Conservation (phyloP, 352 stramenopile genomes). For the Phytopythium aichiense region DNA sequence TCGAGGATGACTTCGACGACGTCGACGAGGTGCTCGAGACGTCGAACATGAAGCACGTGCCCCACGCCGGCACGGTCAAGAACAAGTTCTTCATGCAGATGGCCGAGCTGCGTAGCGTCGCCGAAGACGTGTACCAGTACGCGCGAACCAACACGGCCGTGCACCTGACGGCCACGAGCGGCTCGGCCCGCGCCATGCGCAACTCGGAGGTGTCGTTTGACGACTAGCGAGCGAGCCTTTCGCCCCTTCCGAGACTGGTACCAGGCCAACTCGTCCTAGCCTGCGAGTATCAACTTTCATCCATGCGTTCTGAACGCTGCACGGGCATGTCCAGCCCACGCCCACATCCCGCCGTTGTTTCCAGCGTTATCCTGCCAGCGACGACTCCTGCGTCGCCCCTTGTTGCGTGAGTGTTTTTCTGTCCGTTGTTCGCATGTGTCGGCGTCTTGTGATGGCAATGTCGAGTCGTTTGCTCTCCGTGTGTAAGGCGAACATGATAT, state of each 20-base stretch:
- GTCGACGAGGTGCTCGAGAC: conserved; percentile 39
- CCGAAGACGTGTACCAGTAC: conserved; percentile 49
- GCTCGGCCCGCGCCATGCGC: conserved; percentile 2
- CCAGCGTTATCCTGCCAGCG: not conserved
- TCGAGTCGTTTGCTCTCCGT: not conserved
- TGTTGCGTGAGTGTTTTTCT: not conserved
- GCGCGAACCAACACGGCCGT: conserved; percentile 36
- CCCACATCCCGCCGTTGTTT: not conserved
- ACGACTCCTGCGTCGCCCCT: not conserved
- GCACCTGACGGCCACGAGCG: conserved; percentile 22
- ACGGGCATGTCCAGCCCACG: not conserved
- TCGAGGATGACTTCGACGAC: conserved; percentile 27
- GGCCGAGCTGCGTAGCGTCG: conserved; percentile 33
- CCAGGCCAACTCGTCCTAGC: not conserved
- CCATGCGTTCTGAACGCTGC: not conserved
- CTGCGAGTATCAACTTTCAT: not conserved
- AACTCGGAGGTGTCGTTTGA: conserved; percentile 3
- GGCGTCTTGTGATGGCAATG: not conserved
- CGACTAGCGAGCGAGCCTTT: not conserved
- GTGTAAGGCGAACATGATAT: not conserved
- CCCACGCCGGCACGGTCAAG: conserved; percentile 21
- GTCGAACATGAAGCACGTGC: conserved; percentile 34
- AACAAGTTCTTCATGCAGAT: conserved; percentile 43
- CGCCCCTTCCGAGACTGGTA: not conserved
- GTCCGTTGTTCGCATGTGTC: not conserved